A percentile compares a stretch with the other conserved stretches of the same genome.
These are phyloP conservation scores for Takashimella koratensis DNA, from an alignment of 1,284 basidiomycete genomes.

Conservation along the genomic window DNA sequence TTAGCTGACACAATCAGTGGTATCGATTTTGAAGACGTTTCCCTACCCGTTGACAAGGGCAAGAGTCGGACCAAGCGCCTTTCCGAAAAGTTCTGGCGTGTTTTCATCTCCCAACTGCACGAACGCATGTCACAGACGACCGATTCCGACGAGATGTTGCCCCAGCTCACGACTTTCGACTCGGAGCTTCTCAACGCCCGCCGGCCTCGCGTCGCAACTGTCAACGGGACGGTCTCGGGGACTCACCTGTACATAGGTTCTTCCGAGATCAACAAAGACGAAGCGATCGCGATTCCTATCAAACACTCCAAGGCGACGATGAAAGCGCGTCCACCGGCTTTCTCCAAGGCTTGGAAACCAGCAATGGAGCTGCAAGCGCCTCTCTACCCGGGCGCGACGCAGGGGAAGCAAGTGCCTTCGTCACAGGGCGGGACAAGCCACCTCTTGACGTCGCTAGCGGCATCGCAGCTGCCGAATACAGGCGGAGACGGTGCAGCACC, in stretches of 20 bases:
- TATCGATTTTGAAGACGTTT: constrained; percentile 31
- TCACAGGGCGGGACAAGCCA: constrained; percentile 18
- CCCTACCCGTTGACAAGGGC: constrained; percentile 36
- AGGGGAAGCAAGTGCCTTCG: constrained; percentile 1
- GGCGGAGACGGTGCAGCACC: constrained; percentile 9
- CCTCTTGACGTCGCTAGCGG: constrained; percentile 24
- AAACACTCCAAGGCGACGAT: constrained; percentile 81
- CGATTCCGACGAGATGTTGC: constrained; percentile 48
- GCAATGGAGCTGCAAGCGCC: constrained; percentile 39
- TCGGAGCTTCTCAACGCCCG: constrained; percentile 64
- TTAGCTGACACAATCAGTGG: constrained; percentile 49
- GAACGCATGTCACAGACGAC: constrained; percentile 45
- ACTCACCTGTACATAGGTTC: constrained; percentile 74
- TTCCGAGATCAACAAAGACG: constrained; percentile 58
- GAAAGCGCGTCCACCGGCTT: constrained; percentile 65
- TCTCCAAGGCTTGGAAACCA: constrained; percentile 69
- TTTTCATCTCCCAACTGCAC: constrained; percentile 53
- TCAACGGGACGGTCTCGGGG: constrained; percentile 62
- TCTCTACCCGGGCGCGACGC: constrained; percentile 7
- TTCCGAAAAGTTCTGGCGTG: constrained; percentile 73
- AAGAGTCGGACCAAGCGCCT: constrained; percentile 50
- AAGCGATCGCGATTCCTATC: constrained; percentile 71
- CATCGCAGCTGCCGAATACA: constrained; percentile 22
- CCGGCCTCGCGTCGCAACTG: constrained; percentile 64
- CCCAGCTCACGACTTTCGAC: constrained; percentile 65